Evolutionary conservation across 2,329 filamentous ascomycete species (phyloP).

Genomic region (Diaporthe velutina): DNA sequence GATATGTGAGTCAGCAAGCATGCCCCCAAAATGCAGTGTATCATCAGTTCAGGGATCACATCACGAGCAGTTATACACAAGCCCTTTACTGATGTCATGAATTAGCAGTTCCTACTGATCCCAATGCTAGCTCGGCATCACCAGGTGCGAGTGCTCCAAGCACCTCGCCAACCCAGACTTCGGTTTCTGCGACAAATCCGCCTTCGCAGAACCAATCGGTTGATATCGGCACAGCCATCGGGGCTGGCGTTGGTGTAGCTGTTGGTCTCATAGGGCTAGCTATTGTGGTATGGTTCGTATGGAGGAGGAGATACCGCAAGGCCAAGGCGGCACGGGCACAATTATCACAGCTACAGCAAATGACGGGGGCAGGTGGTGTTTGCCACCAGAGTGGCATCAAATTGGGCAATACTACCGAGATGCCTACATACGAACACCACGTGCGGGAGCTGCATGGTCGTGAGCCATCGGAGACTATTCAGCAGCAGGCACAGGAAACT

Average conservation of each 20-base stretch:
- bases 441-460: background rate
- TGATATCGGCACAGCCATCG: background rate
- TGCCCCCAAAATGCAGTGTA: no score
- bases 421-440: conserved; percentile 10
- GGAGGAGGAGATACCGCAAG: background rate
- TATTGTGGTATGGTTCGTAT: background rate
- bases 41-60: no score
- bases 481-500: background rate
- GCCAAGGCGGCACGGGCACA: background rate
- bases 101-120: background rate
- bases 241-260: background rate
- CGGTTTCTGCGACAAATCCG: background rate
- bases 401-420: background rate
- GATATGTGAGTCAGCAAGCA: background rate
- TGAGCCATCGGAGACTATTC: background rate
- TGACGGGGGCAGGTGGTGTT: background rate
- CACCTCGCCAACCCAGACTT: background rate
- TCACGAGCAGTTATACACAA: background rate
- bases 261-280: background rate
- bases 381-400: background rate
- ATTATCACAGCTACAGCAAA: background rate
- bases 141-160: conserved; percentile 1
- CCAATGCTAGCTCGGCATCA: background rate
- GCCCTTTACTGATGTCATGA: background rate
- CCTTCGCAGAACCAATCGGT: background rate